Conservation (phyloP, 805 yeast species). For the Teunomyces gatunensis region DNA sequence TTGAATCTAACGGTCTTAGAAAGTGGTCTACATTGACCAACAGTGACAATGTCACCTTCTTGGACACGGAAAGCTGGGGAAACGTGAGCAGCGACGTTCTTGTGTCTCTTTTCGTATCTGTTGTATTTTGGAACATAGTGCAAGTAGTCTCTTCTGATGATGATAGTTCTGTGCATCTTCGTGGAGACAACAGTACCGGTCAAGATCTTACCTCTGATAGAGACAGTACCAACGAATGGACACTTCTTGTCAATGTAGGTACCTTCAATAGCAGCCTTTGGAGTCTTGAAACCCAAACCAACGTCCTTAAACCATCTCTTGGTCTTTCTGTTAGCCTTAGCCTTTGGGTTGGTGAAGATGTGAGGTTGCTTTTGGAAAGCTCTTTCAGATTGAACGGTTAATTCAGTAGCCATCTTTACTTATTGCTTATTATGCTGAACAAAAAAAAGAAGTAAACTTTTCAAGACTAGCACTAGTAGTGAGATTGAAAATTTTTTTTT, state of each 20-base stretch:
- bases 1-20: slow-evolving; percentile 99
- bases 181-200: slow-evolving; percentile 99
- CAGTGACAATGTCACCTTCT: slow-evolving; percentile 98
- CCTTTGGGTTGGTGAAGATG: slow-evolving; percentile 99
- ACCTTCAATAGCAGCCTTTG: slow-evolving; percentile 97
- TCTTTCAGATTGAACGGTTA: slow-evolving; percentile 99
- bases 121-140: slow-evolving; percentile 99
- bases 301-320: slow-evolving; percentile 99
- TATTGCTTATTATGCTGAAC: slow-evolving; percentile 8
- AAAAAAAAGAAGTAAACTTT: slow-evolving; percentile 8
- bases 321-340: slow-evolving; percentile 97
- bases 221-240: slow-evolving; percentile 95
- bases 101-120: slow-evolving; percentile 99
- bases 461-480: slow-evolving; percentile 1
- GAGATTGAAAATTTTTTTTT: slow-evolving; percentile 12
- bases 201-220: slow-evolving; percentile 99
- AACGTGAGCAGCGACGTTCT: slow-evolving; percentile 99
- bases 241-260: slow-evolving; percentile 99
- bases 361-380: slow-evolving; percentile 99
- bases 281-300: slow-evolving; percentile 99
- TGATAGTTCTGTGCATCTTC: slow-evolving; percentile 99
- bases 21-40: slow-evolving; percentile 99
- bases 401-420: slow-evolving; percentile 94
- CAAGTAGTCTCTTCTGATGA: slow-evolving; percentile 99
- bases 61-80: slow-evolving; percentile 99